These are phyloP conservation scores for Teratosphaeria viscida DNA, from an alignment of 2,329 filamentous ascomycete genomes.

Conservation along the genomic window DNA sequence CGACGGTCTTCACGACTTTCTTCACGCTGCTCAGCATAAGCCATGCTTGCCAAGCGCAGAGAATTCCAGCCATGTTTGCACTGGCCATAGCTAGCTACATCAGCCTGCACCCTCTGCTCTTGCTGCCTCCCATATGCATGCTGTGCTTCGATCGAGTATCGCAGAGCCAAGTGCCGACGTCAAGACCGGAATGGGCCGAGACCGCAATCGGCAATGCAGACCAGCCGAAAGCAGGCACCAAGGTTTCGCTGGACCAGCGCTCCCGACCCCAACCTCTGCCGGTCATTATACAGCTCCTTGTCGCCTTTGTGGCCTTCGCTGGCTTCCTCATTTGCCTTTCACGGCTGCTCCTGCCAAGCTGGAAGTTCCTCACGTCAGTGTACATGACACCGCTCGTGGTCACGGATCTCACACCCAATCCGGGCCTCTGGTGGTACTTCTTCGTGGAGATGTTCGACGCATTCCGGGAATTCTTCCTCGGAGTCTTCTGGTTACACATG, in stretches of 20 bases:
- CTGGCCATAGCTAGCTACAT: conserved; percentile 82
- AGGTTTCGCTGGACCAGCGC: conserved; percentile 11
- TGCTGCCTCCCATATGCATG: conserved; percentile 71
- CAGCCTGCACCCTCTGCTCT: conserved; percentile 79
- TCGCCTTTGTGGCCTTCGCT: conserved; percentile 46
- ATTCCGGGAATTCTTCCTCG: conserved; percentile 92
- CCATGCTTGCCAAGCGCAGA: conserved; percentile 65
- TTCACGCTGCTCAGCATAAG: conserved; percentile 77
- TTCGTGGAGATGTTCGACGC: conserved; percentile 99
- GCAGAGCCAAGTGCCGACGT: not conserved
- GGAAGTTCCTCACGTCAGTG: conserved; percentile 78
- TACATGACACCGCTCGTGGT: conserved; percentile 89
- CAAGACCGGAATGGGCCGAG: conserved; percentile 2
- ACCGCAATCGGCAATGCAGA: not conserved
- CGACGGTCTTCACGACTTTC: conserved; percentile 77
- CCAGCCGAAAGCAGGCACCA: conserved; percentile 1
- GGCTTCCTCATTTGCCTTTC: conserved; percentile 60
- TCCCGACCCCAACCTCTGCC: conserved; percentile 7
- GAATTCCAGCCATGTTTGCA: conserved; percentile 66
- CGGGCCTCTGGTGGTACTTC: conserved; percentile 99
- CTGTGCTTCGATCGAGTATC: conserved; percentile 58
- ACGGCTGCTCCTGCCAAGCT: conserved; percentile 64
- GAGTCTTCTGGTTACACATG: conserved; percentile 95
- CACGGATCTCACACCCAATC: conserved; percentile 86
- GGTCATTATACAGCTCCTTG: conserved; percentile 39